A percentile compares a stretch with the other conserved stretches of the same genome.
Evolutionary conservation across 164 flowering plant genomes (phyloP).

Genomic region (Buxus sempervirens): DNA sequence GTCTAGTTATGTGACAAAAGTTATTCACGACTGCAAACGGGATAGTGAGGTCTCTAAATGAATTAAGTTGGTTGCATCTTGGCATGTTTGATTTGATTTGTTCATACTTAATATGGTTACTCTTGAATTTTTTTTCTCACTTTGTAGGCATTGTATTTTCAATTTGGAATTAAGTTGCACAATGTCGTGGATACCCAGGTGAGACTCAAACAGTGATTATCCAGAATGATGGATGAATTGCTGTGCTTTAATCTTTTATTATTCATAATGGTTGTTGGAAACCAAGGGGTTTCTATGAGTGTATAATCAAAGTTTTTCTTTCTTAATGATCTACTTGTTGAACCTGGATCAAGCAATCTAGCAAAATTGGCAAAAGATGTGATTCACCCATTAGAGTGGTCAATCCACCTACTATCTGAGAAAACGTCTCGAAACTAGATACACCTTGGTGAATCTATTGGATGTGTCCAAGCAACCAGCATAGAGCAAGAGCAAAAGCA

Average conservation of each 20-base stretch:
- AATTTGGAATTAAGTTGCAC: slow-evolving; percentile 80
- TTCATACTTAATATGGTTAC: slow-evolving; percentile 2
- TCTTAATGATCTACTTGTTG: too few species aligned
- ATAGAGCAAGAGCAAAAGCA: too few species aligned
- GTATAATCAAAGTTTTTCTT: too few species aligned
- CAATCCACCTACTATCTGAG: too few species aligned
- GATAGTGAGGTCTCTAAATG: slow-evolving; percentile 85
- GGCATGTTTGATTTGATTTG: background rate
- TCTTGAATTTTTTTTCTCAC: slow-evolving; percentile 8
- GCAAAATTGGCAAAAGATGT: too few species aligned
- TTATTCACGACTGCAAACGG: slow-evolving; percentile 96
- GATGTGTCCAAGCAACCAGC: too few species aligned
- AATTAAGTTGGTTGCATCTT: slow-evolving; percentile 15
- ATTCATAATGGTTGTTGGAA: background rate
- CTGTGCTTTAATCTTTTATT: background rate
- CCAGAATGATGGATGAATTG: background rate
- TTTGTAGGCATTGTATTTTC: slow-evolving; percentile 79
- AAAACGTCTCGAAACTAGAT: too few species aligned
- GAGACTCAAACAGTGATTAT: background rate
- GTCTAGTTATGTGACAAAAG: slow-evolving; percentile 88
- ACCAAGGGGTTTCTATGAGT: too few species aligned
- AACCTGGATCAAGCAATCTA: too few species aligned
- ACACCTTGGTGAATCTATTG: too few species aligned
- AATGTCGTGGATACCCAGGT: slow-evolving; percentile 96
- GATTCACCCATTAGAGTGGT: too few species aligned